These are phyloP conservation scores for Colletotrichum zoysiae DNA, from an alignment of 2,329 filamentous ascomycete species.

Conservation along the genomic window DNA sequence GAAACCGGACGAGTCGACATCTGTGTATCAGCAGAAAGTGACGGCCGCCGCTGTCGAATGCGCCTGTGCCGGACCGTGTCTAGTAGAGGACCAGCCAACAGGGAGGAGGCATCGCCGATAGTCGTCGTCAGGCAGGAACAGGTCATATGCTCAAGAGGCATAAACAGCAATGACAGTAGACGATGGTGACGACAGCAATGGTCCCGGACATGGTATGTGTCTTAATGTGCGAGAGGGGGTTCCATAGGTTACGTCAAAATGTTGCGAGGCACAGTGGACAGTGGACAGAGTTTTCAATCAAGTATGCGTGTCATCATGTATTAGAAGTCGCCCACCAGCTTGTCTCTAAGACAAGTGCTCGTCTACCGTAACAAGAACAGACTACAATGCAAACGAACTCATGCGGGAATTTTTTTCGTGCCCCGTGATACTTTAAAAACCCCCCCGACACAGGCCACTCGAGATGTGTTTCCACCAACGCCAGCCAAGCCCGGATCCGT, in stretches of 20 bases:
- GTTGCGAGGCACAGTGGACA: neutral
- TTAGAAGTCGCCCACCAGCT: constrained; percentile 39
- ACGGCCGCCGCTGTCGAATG: neutral
- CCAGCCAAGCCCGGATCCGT: constrained; percentile 26
- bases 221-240: neutral
- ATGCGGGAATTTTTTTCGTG: constrained; percentile 40
- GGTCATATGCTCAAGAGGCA: neutral
- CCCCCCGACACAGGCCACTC: constrained; percentile 14
- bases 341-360: constrained; percentile 38
- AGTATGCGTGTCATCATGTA: constrained; percentile 42
- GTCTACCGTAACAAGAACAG: constrained; percentile 29
- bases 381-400: constrained; percentile 32
- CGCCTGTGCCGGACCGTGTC: neutral
- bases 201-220: too few species aligned
- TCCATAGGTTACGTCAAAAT: neutral
- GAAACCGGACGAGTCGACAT: too few species aligned
- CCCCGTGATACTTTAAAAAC: constrained; percentile 32
- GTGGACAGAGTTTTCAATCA: neutral
- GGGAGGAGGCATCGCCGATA: neutral
- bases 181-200: too few species aligned
- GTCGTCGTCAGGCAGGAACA: neutral
- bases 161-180: too few species aligned
- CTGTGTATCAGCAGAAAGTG: neutral
- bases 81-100: neutral
- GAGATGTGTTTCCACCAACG: constrained; percentile 32